Evolutionary conservation across 805 yeast genomes (phyloP), one percentile per base, ranked within the genome.

Genomic region (Starmerella geochares): DNA sequence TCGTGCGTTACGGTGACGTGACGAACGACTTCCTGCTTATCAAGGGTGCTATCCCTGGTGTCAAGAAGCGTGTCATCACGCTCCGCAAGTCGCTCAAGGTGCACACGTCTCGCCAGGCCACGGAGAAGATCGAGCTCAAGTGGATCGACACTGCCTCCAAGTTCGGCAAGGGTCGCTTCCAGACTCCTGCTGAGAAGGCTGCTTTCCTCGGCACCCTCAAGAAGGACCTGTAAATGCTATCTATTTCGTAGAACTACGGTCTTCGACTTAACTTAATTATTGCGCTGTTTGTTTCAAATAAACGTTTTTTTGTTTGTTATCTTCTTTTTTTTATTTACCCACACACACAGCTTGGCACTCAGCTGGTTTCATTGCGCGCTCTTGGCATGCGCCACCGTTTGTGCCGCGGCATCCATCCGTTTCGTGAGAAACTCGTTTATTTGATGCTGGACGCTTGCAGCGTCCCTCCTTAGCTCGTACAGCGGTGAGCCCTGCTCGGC

Each of bases 141-240:
- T 92, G 97, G 98, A 92, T 92, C 73, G 99, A 92, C 76, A 92
- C 99, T 68, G 95, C 99, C 72, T 92, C 98, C 70, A 88, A 90
- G 78, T 92, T 92, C 88, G 99, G 99, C 84, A 94, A 92, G 86
- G 98, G 98, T 81, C 92, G 98, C 83, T 92, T 92, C 97, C 99
- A 92, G 80, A 92, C 99, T 70, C 95, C 96, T 68, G 97, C 96
- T 74, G 99, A 92, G 82, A 94, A 94, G 88, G 87, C 83, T 71
- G 94, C 98, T 71, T 92, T 92, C 90, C 69, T 88, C 80, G 99
- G 99, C 80, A 90, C 98, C 71, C 83, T 92, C 74, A 92, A 92
- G 95, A 88, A 86, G 83, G 96, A 88, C 76, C 80, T 86, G 72
- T 60, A 64, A 58, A 31, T 43, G 19, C 14, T 31, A 20, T 25